phyloP scores from a whole-genome alignment of 1,284 basidiomycete species.

The Cutaneotrichosporon dermatis region DNA sequence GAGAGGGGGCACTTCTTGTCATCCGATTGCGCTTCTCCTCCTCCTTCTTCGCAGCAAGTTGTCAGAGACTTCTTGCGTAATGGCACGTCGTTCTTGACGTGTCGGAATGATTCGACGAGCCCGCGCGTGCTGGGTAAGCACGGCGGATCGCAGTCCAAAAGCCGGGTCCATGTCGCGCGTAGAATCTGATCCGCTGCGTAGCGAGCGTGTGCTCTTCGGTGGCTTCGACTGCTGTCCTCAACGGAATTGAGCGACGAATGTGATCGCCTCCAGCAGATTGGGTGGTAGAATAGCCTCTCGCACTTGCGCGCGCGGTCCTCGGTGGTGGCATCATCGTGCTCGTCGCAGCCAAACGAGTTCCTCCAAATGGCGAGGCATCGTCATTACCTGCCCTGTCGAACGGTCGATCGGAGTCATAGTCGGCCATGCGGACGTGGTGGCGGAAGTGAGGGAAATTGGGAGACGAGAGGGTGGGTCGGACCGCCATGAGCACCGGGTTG shows the following conservation, averaged over 20 bases:
- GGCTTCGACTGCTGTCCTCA: background rate
- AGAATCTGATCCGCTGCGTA: background rate
- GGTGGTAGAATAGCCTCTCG: background rate
- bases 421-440: background rate
- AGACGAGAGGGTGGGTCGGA: background rate
- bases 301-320: background rate
- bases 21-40: background rate
- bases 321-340: background rate
- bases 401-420: background rate
- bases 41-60: background rate
- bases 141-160: background rate
- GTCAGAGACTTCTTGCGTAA: constrained; percentile 3
- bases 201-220: background rate
- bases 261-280: background rate
- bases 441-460: background rate
- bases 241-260: background rate
- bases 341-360: constrained; percentile 7
- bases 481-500: too few relatives aligned
- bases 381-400: background rate
- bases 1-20: background rate
- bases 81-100: background rate
- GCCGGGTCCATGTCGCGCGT: background rate
- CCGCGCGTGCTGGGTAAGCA: constrained; percentile 2
- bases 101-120: background rate
- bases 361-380: constrained; percentile 2